Base-by-base conservation (phyloP, 257 asterid genomes). In the Sherardia arvensis region DNA sequence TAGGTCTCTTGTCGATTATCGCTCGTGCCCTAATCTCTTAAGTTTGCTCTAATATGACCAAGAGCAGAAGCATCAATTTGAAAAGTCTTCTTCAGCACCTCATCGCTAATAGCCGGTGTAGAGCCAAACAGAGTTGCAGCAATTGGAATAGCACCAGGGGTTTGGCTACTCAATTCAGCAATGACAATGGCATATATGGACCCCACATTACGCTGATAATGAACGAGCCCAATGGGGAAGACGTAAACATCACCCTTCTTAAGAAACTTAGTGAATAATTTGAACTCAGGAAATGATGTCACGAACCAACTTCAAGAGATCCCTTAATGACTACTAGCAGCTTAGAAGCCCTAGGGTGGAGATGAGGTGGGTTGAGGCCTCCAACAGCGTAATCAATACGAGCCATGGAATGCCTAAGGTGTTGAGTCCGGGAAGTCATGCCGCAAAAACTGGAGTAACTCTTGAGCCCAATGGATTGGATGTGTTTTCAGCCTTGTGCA, bases 151-250 rank as follows among this genome's bases (percentile, higher is more conserved):
- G 56, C 53, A n/a, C 74, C 74, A 1, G 74, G 69, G 25, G 47
- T 56, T 28, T 64, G 66, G 49, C 74, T 70, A 49, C 74, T 70
- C 30, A 70, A 15, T 20, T 30, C 69, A 7, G 69, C 69, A 18
- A 64, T 9, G 4, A 53, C 74, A 3, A 63, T 58, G 32, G 58
- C 58, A 0, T 53, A 14, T 1, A 12, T 53, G 58, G 26, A 6
- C 5, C 58, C 58, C 58, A 53, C 58, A 3, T 53, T 53, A 29
- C 58, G 58, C 28, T 53, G 58, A 22, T 8, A 53, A 15, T 53
- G 58, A 22, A 53, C 58, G 6, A 53, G 58, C 6, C 58, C 58
- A 5, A 53, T 5, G 14, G 58, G 58, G 58, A 53, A 53, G 28
- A 53, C 58, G 58, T 8, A 53, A 6, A 53, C 58, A 53, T 53